Evolutionary conservation across 1,139 yeast genomes (phyloP), one percentile per base, ranked within the genome.

Genomic region (Saccharomycopsis hybrid): DNA sequence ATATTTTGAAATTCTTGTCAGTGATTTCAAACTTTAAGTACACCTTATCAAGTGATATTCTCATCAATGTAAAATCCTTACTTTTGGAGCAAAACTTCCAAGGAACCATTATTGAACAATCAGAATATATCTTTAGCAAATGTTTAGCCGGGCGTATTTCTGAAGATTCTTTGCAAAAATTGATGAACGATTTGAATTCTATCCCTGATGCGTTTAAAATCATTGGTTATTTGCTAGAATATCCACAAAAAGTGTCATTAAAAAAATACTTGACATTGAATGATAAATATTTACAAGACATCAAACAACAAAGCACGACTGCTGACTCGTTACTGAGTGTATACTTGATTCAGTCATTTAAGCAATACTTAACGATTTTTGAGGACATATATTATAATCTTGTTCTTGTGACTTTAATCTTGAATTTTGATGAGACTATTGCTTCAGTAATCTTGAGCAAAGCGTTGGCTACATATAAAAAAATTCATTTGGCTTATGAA

Each of bases 381-480:
- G 58, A 56, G 41, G 62, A 61, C 2, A 48, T 67, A 4, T 47
- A 66, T 11, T 56, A 63, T 48, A 67, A 67, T 3, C 46, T 70
- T 3, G 49, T 68, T 25, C 58, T 73, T 25, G 57, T 74, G 35
- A 57, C 73, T 35, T 55, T 72, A 29, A 66, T 73, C 1, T 51
- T 62, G 46, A 59, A 61, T 46, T 61, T 62, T 47, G 60, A 59
- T 18, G 57, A 58, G n/a, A 57, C 58, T 33, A 48, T 54, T 11
- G 37, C 60, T 2, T 53, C 52, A 18, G 32, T 45, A 1, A 49
- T 55, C 5, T 51, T 61, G 5, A 47, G 42, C 7, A 54, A 55
- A 38, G 49, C 60, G 3, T 38, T 60, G 8, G 46, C 52, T 24
- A 25, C 55, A 5, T 53, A 56, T 38, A 51, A 55, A 43, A 54